These are phyloP conservation scores for Luzula sylvatica DNA, from an alignment of 176 grass and related monocot genomes.

Conservation along the genomic window DNA sequence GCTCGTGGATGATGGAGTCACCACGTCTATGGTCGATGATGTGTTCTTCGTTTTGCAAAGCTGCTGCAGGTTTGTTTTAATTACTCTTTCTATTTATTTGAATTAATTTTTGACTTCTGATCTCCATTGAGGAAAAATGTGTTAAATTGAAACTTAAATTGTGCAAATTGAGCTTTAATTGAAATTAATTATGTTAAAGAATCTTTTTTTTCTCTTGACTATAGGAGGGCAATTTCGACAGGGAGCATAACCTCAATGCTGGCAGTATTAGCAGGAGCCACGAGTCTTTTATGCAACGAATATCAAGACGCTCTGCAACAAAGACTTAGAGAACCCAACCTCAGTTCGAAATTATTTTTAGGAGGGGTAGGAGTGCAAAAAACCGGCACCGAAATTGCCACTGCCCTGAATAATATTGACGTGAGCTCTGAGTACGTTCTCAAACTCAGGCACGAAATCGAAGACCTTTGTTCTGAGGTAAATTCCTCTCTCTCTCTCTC, in stretches of 20 bases:
- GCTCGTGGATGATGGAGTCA: slow-evolving; percentile 44
- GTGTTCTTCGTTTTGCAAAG: slow-evolving; percentile 86
- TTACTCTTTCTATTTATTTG: too few species aligned
- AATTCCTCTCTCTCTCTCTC: slow-evolving; percentile 14
- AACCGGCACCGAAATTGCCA: slow-evolving; percentile 73
- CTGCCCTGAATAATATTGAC: slow-evolving; percentile 84
- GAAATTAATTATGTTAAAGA: too few species aligned
- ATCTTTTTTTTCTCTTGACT: too few species aligned
- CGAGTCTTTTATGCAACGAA: slow-evolving; percentile 67
- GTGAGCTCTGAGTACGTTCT: slow-evolving; percentile 87
- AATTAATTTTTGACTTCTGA: too few species aligned
- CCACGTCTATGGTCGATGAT: slow-evolving; percentile 88
- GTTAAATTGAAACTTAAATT: too few species aligned
- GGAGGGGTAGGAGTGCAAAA: slow-evolving; percentile 81
- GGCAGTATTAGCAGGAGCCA: slow-evolving; percentile 62
- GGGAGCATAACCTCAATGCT: slow-evolving; percentile 80
- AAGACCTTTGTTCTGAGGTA: slow-evolving; percentile 65
- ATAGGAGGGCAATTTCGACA: slow-evolving; percentile 58
- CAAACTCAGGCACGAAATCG: slow-evolving; percentile 84
- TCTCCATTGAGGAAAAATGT: too few species aligned
- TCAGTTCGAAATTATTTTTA: slow-evolving; percentile 80
- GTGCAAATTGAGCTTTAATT: too few species aligned
- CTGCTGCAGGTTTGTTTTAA: slow-evolving; percentile 31
- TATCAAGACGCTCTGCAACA: slow-evolving; percentile 87
- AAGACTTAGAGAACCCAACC: slow-evolving; percentile 71